phyloP scores from a whole-genome alignment of 2,329 filamentous ascomycete genomes.

The Colletotrichum lindemuthianum region DNA sequence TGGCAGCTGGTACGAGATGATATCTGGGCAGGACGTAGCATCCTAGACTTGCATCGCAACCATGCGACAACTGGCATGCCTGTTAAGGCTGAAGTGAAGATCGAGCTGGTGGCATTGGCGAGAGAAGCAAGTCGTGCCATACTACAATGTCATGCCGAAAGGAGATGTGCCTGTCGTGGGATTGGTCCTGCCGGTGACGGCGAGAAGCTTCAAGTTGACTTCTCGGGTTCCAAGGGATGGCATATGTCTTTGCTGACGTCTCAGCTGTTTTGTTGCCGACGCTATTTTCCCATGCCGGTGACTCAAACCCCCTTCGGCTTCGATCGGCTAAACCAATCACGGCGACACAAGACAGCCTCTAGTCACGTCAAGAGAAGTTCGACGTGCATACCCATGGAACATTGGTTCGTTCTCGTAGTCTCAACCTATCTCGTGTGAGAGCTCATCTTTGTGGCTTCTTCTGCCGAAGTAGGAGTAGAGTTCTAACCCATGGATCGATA shows the following conservation, averaged over 20 bases:
- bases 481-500: not conserved
- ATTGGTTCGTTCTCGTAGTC: not conserved
- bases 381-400: not conserved
- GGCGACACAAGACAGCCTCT: not conserved
- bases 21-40: slow-evolving; percentile 21
- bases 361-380: not conserved
- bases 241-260: not conserved
- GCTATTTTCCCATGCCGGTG: slow-evolving; percentile 9
- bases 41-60: no score
- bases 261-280: not conserved
- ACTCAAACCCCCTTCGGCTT: slow-evolving; percentile 11
- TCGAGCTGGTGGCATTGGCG: not conserved
- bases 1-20: slow-evolving; percentile 10
- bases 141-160: slow-evolving; percentile 6
- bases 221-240: not conserved
- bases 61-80: not conserved
- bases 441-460: slow-evolving; percentile 4
- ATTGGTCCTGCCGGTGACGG: slow-evolving; percentile 4
- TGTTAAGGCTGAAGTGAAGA: not conserved
- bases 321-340: slow-evolving; percentile 4
- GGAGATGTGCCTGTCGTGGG: slow-evolving; percentile 12
- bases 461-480: not conserved
- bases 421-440: not conserved
- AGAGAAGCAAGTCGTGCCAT: not conserved
- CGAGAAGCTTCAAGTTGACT: slow-evolving; percentile 1